A percentile compares a stretch with the other conserved stretches of the same genome.
Conservation (phyloP, 345 rosid genomes). For the Adansonia digitata region DNA sequence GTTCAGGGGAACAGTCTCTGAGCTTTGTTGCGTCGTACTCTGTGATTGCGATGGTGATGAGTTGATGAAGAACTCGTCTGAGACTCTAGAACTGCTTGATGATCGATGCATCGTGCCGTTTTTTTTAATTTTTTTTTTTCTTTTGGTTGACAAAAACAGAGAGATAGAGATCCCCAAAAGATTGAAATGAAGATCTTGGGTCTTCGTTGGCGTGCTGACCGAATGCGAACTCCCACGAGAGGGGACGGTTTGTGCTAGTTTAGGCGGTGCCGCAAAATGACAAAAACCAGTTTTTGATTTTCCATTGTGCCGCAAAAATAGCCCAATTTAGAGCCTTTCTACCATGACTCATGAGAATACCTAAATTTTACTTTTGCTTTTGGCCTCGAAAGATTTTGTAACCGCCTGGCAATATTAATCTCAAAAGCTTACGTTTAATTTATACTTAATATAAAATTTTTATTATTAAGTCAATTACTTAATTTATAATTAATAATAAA, state of each 20-base stretch:
- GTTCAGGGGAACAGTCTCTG: conserved; percentile 14
- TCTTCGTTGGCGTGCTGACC: neutral
- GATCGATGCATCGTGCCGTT: conserved; percentile 55
- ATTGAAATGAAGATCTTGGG: neutral
- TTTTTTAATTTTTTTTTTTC: neutral
- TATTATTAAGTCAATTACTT: too few species aligned
- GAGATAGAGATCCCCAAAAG: neutral
- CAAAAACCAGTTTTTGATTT: neutral
- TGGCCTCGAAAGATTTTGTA: too few species aligned
- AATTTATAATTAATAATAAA: too few species aligned
- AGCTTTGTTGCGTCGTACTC: conserved; percentile 17
- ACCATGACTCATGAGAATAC: too few species aligned
- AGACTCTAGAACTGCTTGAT: conserved; percentile 40
- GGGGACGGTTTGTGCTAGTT: neutral
- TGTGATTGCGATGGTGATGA: conserved; percentile 27
- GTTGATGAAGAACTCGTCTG: conserved; percentile 32
- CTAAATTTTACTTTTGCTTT: too few species aligned
- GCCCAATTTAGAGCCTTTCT: too few species aligned
- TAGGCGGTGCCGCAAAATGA: neutral
- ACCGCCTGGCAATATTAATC: too few species aligned
- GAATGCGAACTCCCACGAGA: neutral
- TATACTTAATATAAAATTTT: too few species aligned
- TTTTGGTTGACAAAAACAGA: neutral
- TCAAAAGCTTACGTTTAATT: too few species aligned
- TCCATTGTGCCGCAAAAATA: too few species aligned